A percentile compares a stretch with the other conserved stretches of the same genome.
These are phyloP conservation scores for Chalciporus pseudorubinellus DNA, from an alignment of 768 basidiomycete genomes.

Conservation along the genomic window DNA sequence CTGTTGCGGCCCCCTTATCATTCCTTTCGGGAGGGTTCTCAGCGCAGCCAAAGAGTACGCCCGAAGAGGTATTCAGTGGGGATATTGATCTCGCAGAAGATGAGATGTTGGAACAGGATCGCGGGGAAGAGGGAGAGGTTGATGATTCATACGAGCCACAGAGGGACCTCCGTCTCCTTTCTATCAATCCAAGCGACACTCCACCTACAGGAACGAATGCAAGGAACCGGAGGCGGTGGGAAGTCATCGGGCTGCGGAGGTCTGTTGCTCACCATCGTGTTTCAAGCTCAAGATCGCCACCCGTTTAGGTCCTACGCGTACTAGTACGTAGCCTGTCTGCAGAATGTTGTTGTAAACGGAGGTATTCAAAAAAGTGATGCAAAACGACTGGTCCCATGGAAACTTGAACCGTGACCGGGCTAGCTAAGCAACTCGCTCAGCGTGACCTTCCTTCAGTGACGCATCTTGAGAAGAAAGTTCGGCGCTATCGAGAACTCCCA, in stretches of 20 bases:
- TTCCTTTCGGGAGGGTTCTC: constrained; percentile 42
- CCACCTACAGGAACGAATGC: constrained; percentile 33
- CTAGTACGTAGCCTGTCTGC: no score
- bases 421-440: no score
- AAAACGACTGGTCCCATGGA: no score
- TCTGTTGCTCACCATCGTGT: constrained; percentile 25
- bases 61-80: constrained; percentile 65
- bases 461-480: no score
- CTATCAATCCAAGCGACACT: constrained; percentile 42
- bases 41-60: constrained; percentile 43
- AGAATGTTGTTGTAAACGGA: no score
- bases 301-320: not conserved
- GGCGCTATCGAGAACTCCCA: not conserved
- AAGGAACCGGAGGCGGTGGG: constrained; percentile 47
- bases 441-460: no score
- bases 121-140: constrained; percentile 73
- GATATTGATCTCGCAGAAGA: constrained; percentile 74
- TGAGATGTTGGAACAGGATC: constrained; percentile 76
- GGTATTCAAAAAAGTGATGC: no score
- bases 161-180: constrained; percentile 55
- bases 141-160: constrained; percentile 65
- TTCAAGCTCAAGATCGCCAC: constrained; percentile 1
- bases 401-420: no score
- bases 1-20: constrained; percentile 57
- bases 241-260: constrained; percentile 43